Evolutionary conservation across 305 asterid genomes (phyloP), one percentile per base, ranked within the genome.

Genomic region (Plantago coronopus): DNA sequence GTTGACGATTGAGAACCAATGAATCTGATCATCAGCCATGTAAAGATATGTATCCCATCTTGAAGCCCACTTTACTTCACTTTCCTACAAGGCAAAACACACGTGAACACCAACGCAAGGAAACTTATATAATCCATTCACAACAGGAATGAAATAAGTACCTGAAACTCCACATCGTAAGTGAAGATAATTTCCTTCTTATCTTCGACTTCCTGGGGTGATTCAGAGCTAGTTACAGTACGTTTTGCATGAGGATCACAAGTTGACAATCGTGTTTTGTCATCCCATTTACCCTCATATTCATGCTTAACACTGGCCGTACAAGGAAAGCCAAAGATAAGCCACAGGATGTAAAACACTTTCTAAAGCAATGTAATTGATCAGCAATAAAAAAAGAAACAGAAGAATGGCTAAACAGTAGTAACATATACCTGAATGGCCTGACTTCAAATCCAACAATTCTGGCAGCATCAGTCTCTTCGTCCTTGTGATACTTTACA

Each of bases 1-100:
- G 56, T 89, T 89, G 44, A 89, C 94, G 13, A 89, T 84, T 12
- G 95, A 89, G 74, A 89, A 89, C 97, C 97, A 87, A 73, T 89
- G 97, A 59, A 89, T 87, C 80, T 89, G 97, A 66, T 89, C 97
- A 71, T 89, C 96, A 54, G 95, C 82, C 97, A 89, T 89, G 68
- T 84, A 78, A 51, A 89, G 95, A 72, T 89, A 89, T 3, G 96
- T 81, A 59, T 89, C 95, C 97, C 97, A 89, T 75, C 95, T 79
- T 63, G 97, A 89, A 50, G 97, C 97, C 97, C 97, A 89, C 85
- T 89, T 89, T 73, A 89, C 72, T 40, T 83, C 95, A 49, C 96
- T 87, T 74, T 87, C 95, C 97, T 89, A 78, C 57, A 65, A 67
- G 54, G 65, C 7, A 63, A 60, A 54, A 20, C 23, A 57, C 5